Base-by-base conservation (phyloP, 1,284 basidiomycete species). In the Rhodotorula mucilaginosa region DNA sequence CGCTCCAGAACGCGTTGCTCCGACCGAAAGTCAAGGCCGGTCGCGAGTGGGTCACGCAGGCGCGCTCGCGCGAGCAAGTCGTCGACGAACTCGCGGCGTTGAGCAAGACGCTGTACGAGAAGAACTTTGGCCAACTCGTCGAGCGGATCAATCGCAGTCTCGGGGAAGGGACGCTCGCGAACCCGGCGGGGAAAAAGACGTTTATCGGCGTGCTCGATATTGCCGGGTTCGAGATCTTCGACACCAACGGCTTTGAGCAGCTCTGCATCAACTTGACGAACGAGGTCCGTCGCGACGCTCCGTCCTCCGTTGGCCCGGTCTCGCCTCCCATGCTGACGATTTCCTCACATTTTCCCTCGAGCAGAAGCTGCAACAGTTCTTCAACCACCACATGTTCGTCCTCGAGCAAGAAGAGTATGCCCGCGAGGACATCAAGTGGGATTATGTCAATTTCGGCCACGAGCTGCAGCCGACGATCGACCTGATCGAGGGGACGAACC, bases 331-430 rank as follows among this genome's bases (percentile, higher is more conserved):
- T 44, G 12, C 39, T 44, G 39, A 44, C 39, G 39, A 44, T 44
- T 44, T 10, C 39, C 10, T 10, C 39, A 2, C 8, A 8, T 19
- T 21, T 5, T 46, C 0, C 48, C 19, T 2, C 56, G 31, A 12
- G 15, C 70, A 76, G 85, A 94, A 90, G 80, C 86, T 97, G 13
- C 93, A 96, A 81, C 93, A 95, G 80, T 97, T 95, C 83, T 97
- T 97, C 87, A 99, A 99, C 80, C 94, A 98, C 82, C 97, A 99
- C 82, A 99, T 99, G 97, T 99, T 99, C 81, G 94, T 97, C 19
- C 87, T 99, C 54, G 97, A 99, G 83, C 97, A 99, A 81, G 96
- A 99, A 80, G 97, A 99, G 82, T 99, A 99, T 82, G 87, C 93
- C 19, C 88, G 97, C 39, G 97, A 99, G 81, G 90, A 90, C 58